A percentile compares a stretch with the other conserved stretches of the same genome.
phyloP scores from a whole-genome alignment of 768 basidiomycete genomes.

The Tricholomella constricta region DNA sequence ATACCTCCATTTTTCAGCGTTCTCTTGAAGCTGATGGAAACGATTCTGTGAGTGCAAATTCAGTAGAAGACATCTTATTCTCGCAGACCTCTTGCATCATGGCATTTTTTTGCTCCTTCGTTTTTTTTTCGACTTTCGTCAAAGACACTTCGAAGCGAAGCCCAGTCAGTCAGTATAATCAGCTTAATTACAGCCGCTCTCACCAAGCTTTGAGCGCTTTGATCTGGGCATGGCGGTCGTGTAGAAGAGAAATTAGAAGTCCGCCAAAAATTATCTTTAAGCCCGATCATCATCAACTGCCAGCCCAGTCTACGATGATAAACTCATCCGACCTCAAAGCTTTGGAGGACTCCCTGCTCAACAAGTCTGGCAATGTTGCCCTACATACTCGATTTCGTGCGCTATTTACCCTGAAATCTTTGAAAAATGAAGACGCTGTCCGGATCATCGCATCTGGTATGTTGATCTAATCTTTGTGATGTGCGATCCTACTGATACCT shows the following conservation, averaged over 20 bases:
- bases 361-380: constrained; percentile 66
- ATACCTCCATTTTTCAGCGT: constrained; percentile 89
- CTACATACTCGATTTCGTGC: constrained; percentile 90
- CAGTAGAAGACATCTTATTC: background rate
- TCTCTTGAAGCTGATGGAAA: constrained; percentile 67
- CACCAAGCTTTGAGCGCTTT: constrained; percentile 86
- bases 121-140: constrained; percentile 94
- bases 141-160: constrained; percentile 75
- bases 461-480: constrained; percentile 10
- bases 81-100: constrained; percentile 74
- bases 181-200: constrained; percentile 28
- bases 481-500: constrained; percentile 9
- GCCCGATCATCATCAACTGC: constrained; percentile 34
- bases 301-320: constrained; percentile 28
- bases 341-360: constrained; percentile 80
- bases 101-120: constrained; percentile 84
- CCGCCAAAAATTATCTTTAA: constrained; percentile 43
- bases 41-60: constrained; percentile 3
- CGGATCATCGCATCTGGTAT: constrained; percentile 83
- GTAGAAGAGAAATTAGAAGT: constrained; percentile 42
- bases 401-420: constrained; percentile 87
- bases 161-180: constrained; percentile 7
- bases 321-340: constrained; percentile 57
- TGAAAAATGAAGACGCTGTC: constrained; percentile 79
- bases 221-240: constrained; percentile 76